Conservation (phyloP, 768 basidiomycete genomes). For the Gautieria morchelliformis region DNA sequence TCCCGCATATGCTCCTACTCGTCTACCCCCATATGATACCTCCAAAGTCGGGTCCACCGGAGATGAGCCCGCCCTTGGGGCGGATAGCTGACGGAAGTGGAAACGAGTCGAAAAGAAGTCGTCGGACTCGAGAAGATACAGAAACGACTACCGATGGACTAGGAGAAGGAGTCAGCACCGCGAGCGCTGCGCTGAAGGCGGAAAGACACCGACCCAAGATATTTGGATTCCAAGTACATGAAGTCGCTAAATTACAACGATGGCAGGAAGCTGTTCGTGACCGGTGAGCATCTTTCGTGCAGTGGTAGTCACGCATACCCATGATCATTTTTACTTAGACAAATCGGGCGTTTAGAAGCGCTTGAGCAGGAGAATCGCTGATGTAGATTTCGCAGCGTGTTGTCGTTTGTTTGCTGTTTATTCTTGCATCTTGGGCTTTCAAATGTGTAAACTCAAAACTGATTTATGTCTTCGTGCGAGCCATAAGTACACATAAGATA, state of each 20-base stretch:
- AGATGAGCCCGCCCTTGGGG: constrained; percentile 18
- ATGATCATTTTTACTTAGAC: not conserved
- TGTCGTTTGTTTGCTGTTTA: not conserved
- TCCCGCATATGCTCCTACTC: constrained; percentile 94
- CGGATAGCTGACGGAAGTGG: constrained; percentile 19
- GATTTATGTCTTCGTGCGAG: not conserved
- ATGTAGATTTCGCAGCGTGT: not conserved
- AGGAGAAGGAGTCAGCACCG: constrained; percentile 66
- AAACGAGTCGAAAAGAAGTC: constrained; percentile 29
- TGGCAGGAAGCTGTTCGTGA: constrained; percentile 96
- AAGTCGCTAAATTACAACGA: constrained; percentile 83
- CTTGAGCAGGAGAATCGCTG: constrained; percentile 1
- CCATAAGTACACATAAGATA: not conserved
- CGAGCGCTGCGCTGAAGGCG: constrained; percentile 76
- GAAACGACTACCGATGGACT: constrained; percentile 42
- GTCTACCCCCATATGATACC: constrained; percentile 93
- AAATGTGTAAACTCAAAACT: not conserved
- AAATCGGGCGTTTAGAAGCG: constrained; percentile 9
- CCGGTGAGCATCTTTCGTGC: constrained; percentile 38
- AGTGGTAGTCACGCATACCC: not conserved
- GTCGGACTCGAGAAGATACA: constrained; percentile 46
- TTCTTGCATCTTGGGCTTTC: not conserved
- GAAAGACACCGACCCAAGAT: constrained; percentile 90
- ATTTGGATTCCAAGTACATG: constrained; percentile 94
- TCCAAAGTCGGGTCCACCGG: constrained; percentile 54